Evolutionary conservation across 345 rosid species (phyloP), one percentile per base, ranked within the genome.

Genomic region (Aquilaria yunnanensis): DNA sequence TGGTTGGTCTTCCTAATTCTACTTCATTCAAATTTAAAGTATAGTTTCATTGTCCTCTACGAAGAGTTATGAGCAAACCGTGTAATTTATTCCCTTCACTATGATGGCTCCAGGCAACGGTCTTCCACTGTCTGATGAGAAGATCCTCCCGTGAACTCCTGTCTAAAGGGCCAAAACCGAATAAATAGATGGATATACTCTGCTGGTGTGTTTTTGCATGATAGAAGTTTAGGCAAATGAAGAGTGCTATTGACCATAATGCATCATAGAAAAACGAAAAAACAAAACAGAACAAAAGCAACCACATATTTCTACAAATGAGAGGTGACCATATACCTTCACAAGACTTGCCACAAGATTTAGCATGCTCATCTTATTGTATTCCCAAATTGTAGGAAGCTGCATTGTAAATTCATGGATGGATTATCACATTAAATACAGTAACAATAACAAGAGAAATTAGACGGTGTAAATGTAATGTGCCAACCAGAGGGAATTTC

Each of bases 121-220:
- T 74, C 78, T 88, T 77, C 92, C 92, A 51, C 75, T 70, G 69
- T 83, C 85, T 30, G 86, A 77, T 60, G 99, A 88, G 78, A 80
- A 88, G 66, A 93, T 82, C 75, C 90, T 78, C 57, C 97, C 99
- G 74, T 86, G 96, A 68, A 93, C 81, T 79, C 96, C 99, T 70
- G 82, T 86, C 96, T 94, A 70, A 54, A 66, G 64, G 61, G 47
- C 29, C 67, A 31, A 68, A 71, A 33, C 51, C 10, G 48, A 13
- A 56, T 10, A 63, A 47, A 62, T 66, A 64, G 16, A 63, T 51
- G 56, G 63, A 57, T 34, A 45, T 53, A 50, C 33, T 47, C 13
- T 9, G 16, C 14, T 56, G 52, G 45, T n/a, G 41, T 51, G n/a
- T 11, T 50, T 51, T 23, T 49, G 60, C 43, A 16, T 62, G 51